Conservation (phyloP, 306 rosid genomes). For the Cicer yamashitae region DNA sequence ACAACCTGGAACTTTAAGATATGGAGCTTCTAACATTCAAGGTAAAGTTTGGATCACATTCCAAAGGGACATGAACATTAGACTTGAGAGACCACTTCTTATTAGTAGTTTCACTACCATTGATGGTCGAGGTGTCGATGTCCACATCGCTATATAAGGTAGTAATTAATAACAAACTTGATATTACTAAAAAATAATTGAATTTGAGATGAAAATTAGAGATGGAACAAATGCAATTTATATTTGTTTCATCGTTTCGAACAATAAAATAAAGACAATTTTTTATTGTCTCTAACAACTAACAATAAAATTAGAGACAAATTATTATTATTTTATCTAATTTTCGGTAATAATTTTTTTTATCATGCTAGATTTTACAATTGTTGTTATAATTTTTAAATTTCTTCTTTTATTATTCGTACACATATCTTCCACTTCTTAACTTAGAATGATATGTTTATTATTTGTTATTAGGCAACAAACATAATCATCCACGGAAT, state of each 20-base stretch:
- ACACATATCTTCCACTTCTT: neutral
- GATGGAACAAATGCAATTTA: neutral
- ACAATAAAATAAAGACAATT: too few relatives aligned
- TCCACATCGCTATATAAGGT: conserved; percentile 39
- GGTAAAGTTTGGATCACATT: conserved; percentile 47
- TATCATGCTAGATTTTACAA: neutral
- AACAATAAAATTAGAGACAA: too few relatives aligned
- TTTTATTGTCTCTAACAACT: too few relatives aligned
- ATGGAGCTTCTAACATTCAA: conserved; percentile 41
- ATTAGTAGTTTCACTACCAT: conserved; percentile 46
- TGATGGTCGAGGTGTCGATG: conserved; percentile 40
- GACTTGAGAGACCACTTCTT: conserved; percentile 36
- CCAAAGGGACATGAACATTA: conserved; percentile 44
- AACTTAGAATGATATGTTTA: neutral
- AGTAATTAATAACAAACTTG: neutral
- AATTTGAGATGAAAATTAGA: neutral
- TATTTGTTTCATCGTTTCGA: neutral
- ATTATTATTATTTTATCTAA: too few relatives aligned
- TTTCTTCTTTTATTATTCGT: neutral
- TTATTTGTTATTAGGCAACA: conserved; percentile 40
- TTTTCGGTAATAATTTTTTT: neutral
- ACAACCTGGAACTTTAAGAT: conserved; percentile 41
- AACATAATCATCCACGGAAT: conserved; percentile 42
- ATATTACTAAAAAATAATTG: neutral
- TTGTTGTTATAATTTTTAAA: neutral